Base-by-base conservation (phyloP, 2,329 filamentous ascomycete species). In the Colletotrichum salicis region DNA sequence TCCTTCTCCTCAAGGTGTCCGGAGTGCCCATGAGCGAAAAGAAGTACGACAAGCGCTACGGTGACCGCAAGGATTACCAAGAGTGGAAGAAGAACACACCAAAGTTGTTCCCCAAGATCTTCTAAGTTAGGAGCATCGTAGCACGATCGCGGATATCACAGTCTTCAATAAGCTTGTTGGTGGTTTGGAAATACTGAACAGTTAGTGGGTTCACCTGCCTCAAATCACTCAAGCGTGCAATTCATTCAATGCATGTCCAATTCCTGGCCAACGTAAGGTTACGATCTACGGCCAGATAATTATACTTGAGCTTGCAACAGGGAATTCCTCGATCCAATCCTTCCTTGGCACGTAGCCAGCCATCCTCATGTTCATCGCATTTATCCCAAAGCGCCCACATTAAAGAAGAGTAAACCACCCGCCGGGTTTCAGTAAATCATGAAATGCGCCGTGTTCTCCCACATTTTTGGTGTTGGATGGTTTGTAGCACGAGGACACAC, bases 31-130 rank as follows among this genome's bases (percentile, higher is more conserved):
- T 93, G 79, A 92, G 89, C 74, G 91, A 93, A 83, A 84, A 83
- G 54, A 93, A 93, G 82, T 93, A 93, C 76, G 90, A 93, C 79
- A 86, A 89, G 80, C 83, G 83, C 64, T 93, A 89, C 76, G 91
- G 90, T 0, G 83, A 90, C 73, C 83, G 88, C 52, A 87, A 89
- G 80, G 91, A 92, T 73, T 93, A 93, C 76, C 86, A 90, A 77
- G 83, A 88, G 78, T 93, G 91, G 91, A 92, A 92, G 84, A 82
- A 84, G 80, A 88, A 89, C 76, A 92, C 90, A 22, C 90, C 90
- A 0, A 88, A 88, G 82, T 87, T 93, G 77, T 81, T 93, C 72
- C 90, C 91, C 0, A 91, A 90, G 80, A 75, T 92, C 13, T 89
- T 78, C 71, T 81, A 72, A 70, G 45, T 15, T 27, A 5, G 5